These are phyloP conservation scores for Podospora comata DNA, from an alignment of 495 filamentous ascomycete genomes.

Conservation along the genomic window DNA sequence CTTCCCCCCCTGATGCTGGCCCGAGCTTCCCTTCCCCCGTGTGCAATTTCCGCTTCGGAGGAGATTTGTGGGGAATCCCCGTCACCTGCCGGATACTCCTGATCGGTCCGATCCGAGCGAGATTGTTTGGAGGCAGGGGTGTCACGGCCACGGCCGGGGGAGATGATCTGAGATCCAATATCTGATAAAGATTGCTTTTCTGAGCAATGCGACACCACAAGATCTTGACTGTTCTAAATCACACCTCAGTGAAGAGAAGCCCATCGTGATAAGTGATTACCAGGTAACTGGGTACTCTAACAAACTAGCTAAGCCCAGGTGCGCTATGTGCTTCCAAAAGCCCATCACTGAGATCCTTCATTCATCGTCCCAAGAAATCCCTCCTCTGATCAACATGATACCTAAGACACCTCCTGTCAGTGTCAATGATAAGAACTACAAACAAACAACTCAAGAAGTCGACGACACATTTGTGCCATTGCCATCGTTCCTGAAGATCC, in stretches of 20 bases:
- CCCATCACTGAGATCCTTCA: not conserved
- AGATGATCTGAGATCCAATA: not conserved
- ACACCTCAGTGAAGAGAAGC: not conserved
- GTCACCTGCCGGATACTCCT: not conserved
- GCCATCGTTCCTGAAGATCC: conserved; percentile 21
- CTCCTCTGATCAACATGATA: not conserved
- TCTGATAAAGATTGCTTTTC: not conserved
- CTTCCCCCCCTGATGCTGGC: not conserved
- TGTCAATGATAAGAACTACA: not conserved
- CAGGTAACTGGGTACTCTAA: not conserved
- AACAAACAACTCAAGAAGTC: not conserved
- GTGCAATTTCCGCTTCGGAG: not conserved
- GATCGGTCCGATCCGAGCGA: not conserved
- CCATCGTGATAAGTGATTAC: not conserved
- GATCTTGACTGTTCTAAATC: too few relatives aligned
- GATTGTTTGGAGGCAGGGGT: not conserved
- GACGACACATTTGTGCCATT: not conserved
- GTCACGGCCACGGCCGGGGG: not conserved
- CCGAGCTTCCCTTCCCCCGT: not conserved
- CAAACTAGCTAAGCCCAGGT: not conserved
- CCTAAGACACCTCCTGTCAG: not conserved
- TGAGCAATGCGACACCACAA: too few relatives aligned
- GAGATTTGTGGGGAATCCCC: not conserved
- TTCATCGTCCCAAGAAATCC: not conserved
- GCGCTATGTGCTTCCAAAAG: not conserved